Conservation (phyloP, 495 filamentous ascomycete genomes). For the Aspergillus egyptiacus region DNA sequence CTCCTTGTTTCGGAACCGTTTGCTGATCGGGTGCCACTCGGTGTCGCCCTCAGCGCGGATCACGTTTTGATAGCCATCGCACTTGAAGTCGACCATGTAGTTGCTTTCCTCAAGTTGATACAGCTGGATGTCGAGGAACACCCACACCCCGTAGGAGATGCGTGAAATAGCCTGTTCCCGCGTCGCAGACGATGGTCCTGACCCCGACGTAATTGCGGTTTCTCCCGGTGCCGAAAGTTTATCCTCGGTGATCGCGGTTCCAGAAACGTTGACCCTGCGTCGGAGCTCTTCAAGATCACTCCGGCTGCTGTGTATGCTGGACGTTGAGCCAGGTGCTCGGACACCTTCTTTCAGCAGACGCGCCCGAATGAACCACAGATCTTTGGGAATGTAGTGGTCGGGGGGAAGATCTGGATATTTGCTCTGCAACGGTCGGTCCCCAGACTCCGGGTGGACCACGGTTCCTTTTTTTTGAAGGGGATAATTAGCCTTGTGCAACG, state of each 20-base stretch:
- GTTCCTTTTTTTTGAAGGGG: slow-evolving; percentile 1
- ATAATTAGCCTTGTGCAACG: slow-evolving; percentile 5
- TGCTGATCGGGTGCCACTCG: slow-evolving; percentile 45
- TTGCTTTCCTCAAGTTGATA: slow-evolving; percentile 91
- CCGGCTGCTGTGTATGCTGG: slow-evolving; percentile 51
- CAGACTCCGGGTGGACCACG: slow-evolving; percentile 19
- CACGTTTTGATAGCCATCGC: slow-evolving; percentile 90
- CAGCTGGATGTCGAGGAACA: slow-evolving; percentile 93
- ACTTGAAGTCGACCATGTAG: slow-evolving; percentile 98
- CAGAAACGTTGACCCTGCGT: slow-evolving; percentile 43
- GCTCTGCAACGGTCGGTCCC: slow-evolving; percentile 36
- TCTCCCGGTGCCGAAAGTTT: slow-evolving; percentile 25
- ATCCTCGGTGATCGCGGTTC: slow-evolving; percentile 33
- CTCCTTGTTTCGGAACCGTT: slow-evolving; percentile 45
- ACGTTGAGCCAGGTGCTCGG: slow-evolving; percentile 44
- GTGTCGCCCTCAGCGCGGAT: slow-evolving; percentile 42
- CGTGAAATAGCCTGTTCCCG: slow-evolving; percentile 28
- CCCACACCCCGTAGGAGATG: slow-evolving; percentile 47
- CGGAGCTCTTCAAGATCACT: slow-evolving; percentile 51
- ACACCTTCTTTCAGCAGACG: slow-evolving; percentile 75
- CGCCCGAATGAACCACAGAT: slow-evolving; percentile 92
- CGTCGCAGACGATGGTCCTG: slow-evolving; percentile 40
- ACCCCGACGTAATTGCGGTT: slow-evolving; percentile 29
- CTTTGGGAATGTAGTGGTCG: slow-evolving; percentile 76
- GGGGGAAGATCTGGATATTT: slow-evolving; percentile 44